Base-by-base conservation (phyloP, 805 yeast genomes). In the Tetrapisispora nanseiensis region DNA sequence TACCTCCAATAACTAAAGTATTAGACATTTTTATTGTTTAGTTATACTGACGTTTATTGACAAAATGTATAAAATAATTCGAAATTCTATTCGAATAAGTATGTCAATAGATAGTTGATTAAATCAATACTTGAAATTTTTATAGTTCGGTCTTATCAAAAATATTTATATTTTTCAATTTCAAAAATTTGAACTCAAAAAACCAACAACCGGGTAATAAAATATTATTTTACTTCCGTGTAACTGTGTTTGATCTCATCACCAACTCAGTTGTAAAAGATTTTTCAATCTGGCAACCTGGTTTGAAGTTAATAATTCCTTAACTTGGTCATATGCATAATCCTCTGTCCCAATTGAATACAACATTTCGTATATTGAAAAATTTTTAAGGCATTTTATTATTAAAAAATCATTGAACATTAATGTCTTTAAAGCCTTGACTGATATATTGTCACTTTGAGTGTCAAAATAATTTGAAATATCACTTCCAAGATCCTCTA, bases 1-100 rank as follows among this genome's bases (percentile, higher is more conserved):
- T 89, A 43, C 85, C 86, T 45, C 95, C 95, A 50, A 89, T 66
- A 44, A 79, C 72, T 47, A 89, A 69, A 37, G 62, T 56, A 45
- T 50, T 43, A 31, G 69, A 66, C 57, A 76, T 65, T n/a, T 29
- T n/a, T n/a, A 2, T 30, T 22, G 4, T n/a, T 29, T 29, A n/a
- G 32, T 29, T 29, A 4, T 5, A 3, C 16, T 8, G 18, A 13
- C n/a, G n/a, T 15, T 13, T 13, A n/a, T n/a, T n/a, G n/a, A n/a
- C n/a, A n/a, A n/a, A n/a, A n/a, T n/a, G n/a, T n/a, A n/a, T n/a
- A n/a, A n/a, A n/a, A n/a, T n/a, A n/a, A n/a, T n/a, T n/a, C n/a
- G n/a, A n/a, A n/a, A n/a, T n/a, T n/a, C n/a, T n/a, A n/a, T n/a
- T n/a, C n/a, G n/a, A n/a, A n/a, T n/a, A n/a, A n/a, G n/a, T n/a